Evolutionary conservation across 208 protist genomes (phyloP).

Genomic region (Trypanosoma melophagium): DNA sequence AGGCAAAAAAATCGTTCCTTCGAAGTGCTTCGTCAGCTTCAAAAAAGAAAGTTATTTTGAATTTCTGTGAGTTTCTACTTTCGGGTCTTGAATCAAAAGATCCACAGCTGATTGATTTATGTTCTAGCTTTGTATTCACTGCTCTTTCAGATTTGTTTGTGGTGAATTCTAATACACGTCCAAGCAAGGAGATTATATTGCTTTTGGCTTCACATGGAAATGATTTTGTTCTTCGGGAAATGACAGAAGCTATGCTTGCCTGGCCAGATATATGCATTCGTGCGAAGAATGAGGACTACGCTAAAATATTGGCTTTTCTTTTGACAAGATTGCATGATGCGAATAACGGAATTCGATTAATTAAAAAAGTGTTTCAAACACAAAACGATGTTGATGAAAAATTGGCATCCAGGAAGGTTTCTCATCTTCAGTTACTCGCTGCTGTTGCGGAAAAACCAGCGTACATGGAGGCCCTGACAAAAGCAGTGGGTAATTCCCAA

Average conservation of each 20-base stretch:
- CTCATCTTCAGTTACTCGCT: conserved; percentile 57
- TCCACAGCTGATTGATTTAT: conserved; percentile 8
- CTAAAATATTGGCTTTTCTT: conserved; percentile 44
- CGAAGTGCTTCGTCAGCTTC: neutral
- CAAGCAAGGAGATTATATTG: conserved; percentile 42
- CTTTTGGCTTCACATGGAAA: conserved; percentile 42
- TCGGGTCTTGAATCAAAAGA: conserved; percentile 11
- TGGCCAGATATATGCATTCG: conserved; percentile 55
- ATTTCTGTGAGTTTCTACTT: conserved; percentile 26
- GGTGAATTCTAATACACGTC: conserved; percentile 28
- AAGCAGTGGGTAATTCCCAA: conserved; percentile 40
- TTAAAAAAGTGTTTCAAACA: conserved; percentile 38
- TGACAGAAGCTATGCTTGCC: conserved; percentile 35
- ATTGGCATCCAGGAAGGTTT: conserved; percentile 51
- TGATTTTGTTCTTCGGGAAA: conserved; percentile 29
- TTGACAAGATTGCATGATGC: conserved; percentile 39
- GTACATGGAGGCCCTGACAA: conserved; percentile 44
- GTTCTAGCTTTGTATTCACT: conserved; percentile 44
- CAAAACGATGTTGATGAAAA: conserved; percentile 47
- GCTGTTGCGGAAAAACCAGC: conserved; percentile 40
- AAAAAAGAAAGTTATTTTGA: conserved; percentile 9
- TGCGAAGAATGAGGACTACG: conserved; percentile 42
- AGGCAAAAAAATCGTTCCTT: conserved; percentile 24
- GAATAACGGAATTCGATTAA: conserved; percentile 36
- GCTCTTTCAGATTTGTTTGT: conserved; percentile 27